Conservation (phyloP, 495 filamentous ascomycete genomes). For the Penicillium fimorum region DNA sequence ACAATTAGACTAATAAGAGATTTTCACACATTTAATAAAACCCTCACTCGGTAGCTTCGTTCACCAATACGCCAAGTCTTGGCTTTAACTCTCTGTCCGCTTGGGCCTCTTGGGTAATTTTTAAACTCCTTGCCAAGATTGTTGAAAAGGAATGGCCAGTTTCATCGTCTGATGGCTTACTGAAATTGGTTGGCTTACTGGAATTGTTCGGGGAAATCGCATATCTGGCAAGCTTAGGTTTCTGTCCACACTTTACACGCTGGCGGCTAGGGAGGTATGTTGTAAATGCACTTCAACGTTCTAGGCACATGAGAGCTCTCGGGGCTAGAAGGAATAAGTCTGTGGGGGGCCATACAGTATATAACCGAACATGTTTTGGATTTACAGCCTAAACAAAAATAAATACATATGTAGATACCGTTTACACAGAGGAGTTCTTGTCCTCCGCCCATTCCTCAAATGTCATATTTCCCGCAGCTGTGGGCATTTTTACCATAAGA, state of each 20-base stretch:
- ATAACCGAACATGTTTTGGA: neutral
- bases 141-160: neutral
- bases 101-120: neutral
- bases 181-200: no score
- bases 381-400: neutral
- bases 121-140: neutral
- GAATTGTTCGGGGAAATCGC: neutral
- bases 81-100: conserved; percentile 1
- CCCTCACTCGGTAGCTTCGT: neutral
- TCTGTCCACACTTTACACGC: neutral
- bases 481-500: conserved; percentile 17
- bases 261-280: neutral
- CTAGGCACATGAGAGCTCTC: neutral
- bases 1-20: neutral
- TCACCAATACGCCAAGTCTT: conserved; percentile 1
- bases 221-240: neutral
- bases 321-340: neutral
- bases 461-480: neutral
- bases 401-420: neutral
- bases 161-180: neutral
- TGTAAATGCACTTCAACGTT: neutral
- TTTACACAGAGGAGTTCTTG: neutral
- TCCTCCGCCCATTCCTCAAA: conserved; percentile 4
- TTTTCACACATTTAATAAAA: neutral
- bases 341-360: neutral